A percentile compares a stretch with the other conserved stretches of the same genome.
These are phyloP conservation scores for Fusarium nygamai DNA, from an alignment of 2,329 filamentous ascomycete species.

Conservation along the genomic window DNA sequence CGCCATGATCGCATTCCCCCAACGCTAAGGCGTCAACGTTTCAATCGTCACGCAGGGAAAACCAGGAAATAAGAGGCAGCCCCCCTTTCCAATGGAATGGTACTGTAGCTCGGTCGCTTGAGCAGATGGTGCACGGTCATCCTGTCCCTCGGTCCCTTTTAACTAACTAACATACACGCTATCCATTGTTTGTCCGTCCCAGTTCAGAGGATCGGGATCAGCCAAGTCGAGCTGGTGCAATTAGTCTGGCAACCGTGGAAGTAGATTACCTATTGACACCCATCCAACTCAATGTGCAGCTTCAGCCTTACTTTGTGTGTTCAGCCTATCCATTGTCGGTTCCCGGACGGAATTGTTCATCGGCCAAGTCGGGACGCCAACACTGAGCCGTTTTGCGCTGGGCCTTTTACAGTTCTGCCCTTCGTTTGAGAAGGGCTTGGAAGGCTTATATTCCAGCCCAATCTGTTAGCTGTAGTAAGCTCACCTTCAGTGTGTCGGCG, in stretches of 20 bases:
- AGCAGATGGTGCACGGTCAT: not conserved
- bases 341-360: not conserved
- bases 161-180: not conserved
- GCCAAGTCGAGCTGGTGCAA: conserved; percentile 11
- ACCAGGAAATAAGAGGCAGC: not conserved
- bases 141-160: not conserved
- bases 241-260: not conserved
- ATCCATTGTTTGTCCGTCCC: conserved; percentile 6
- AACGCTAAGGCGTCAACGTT: conserved; percentile 29
- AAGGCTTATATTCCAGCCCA: not conserved
- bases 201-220: conserved; percentile 26
- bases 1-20: conserved; percentile 5
- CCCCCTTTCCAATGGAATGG: conserved; percentile 34
- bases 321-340: not conserved
- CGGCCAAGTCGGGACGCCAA: not conserved
- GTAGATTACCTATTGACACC: not conserved
- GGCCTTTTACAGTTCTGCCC: not conserved
- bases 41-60: not conserved
- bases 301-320: not conserved
- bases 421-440: not conserved
- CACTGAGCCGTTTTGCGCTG: not conserved
- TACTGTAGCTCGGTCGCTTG: conserved; percentile 1
- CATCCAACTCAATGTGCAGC: not conserved
- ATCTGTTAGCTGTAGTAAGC: not conserved
- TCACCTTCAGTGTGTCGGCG: not conserved